Percentiles rank a stretch among this genome's conserved stretches.
Evolutionary conservation across 2,329 filamentous ascomycete genomes (phyloP).

Genomic region (Pseudogymnoascus verrucosus): DNA sequence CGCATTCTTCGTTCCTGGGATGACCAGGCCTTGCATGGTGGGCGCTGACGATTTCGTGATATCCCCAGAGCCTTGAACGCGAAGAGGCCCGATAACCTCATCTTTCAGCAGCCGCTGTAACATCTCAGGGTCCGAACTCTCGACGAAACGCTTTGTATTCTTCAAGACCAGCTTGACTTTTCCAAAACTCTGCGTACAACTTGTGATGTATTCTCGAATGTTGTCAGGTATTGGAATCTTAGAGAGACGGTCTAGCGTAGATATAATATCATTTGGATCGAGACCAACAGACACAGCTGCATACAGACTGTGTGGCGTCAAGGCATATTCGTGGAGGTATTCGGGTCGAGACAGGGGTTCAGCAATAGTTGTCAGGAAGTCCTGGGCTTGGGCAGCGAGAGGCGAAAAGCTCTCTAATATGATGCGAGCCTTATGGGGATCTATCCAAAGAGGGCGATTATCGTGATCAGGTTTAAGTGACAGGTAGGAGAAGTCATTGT

Average conservation of each 20-base stretch:
- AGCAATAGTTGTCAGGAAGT: slow-evolving; percentile 92
- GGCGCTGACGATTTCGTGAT: slow-evolving; percentile 77
- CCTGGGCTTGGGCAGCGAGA: slow-evolving; percentile 76
- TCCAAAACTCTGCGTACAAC: slow-evolving; percentile 82
- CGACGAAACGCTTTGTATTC: slow-evolving; percentile 88
- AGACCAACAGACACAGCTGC: slow-evolving; percentile 93
- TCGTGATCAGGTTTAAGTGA: slow-evolving; percentile 80
- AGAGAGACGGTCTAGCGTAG: slow-evolving; percentile 76
- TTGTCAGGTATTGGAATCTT: slow-evolving; percentile 81
- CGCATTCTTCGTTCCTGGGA: slow-evolving; percentile 89
- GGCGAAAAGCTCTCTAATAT: slow-evolving; percentile 93
- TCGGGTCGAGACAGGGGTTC: slow-evolving; percentile 86
- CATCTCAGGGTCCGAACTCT: slow-evolving; percentile 81
- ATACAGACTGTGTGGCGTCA: slow-evolving; percentile 89
- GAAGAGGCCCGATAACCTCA: slow-evolving; percentile 67
- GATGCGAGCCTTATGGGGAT: slow-evolving; percentile 76
- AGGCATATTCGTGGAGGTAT: slow-evolving; percentile 86
- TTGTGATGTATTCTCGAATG: slow-evolving; percentile 65
- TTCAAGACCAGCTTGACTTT: slow-evolving; percentile 94
- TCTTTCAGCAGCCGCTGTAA: slow-evolving; percentile 83
- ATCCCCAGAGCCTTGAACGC: slow-evolving; percentile 61
- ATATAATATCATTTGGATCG: slow-evolving; percentile 81
- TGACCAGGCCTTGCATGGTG: slow-evolving; percentile 79
- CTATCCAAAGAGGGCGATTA: slow-evolving; percentile 89
- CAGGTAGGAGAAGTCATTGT: slow-evolving; percentile 66